Conservation (phyloP, 441 rosid genomes). For the Theobroma grandiflorum region DNA sequence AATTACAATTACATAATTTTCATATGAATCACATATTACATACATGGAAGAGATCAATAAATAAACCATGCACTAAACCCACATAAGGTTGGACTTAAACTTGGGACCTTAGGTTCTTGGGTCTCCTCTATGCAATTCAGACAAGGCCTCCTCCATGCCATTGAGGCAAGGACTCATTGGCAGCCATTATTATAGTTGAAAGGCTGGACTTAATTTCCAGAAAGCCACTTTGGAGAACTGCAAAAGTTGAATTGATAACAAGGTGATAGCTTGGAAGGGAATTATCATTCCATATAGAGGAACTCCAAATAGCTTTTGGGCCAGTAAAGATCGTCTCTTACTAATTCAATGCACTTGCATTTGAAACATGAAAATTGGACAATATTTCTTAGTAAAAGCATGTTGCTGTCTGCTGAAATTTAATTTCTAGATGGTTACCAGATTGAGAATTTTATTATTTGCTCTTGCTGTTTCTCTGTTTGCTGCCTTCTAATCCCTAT, state of each 20-base stretch:
- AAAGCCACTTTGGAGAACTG: background rate
- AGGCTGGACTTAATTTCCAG: background rate
- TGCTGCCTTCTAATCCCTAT: background rate
- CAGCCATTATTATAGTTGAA: background rate
- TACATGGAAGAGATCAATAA: no score
- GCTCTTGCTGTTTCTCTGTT: background rate
- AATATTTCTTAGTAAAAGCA: background rate
- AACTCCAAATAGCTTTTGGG: background rate
- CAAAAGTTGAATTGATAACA: background rate
- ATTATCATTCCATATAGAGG: background rate
- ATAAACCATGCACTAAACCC: no score
- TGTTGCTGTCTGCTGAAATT: background rate
- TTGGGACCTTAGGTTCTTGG: no score
- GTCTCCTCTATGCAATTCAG: no score
- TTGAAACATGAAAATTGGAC: background rate
- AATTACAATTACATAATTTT: no score
- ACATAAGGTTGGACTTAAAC: no score
- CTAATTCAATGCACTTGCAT: background rate
- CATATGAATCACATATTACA: no score
- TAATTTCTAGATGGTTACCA: conserved; percentile 8
- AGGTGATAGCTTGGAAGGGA: background rate
- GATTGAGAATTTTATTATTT: conserved; percentile 5
- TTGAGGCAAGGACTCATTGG: no score
- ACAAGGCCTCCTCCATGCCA: no score
- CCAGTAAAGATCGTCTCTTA: background rate